phyloP scores from a whole-genome alignment of 2,329 filamentous ascomycete species.

The Claviceps quebecensis region DNA sequence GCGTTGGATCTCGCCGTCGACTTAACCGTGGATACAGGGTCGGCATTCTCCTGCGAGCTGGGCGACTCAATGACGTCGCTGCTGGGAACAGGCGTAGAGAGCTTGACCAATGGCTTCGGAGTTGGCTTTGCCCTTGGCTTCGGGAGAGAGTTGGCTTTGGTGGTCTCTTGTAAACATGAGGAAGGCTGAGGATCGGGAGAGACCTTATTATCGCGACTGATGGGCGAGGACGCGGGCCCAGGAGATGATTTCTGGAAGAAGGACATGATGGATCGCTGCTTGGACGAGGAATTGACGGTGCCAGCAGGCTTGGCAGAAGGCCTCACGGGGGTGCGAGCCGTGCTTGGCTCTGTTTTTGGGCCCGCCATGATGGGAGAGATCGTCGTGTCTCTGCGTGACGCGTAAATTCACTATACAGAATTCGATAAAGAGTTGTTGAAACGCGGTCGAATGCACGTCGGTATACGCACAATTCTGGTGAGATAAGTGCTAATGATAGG shows the following conservation, averaged over 20 bases:
- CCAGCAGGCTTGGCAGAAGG: constrained; percentile 2
- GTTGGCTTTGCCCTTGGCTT: constrained; percentile 20
- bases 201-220: constrained; percentile 20
- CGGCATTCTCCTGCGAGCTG: constrained; percentile 55
- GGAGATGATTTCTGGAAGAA: constrained; percentile 31
- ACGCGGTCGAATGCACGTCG: neutral
- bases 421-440: neutral
- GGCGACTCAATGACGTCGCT: constrained; percentile 58
- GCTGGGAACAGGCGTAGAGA: constrained; percentile 61
- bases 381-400: neutral
- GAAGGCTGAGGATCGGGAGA: constrained; percentile 18
- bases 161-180: constrained; percentile 27
- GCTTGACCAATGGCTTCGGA: constrained; percentile 25
- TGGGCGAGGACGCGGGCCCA: constrained; percentile 17
- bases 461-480: neutral
- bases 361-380: constrained; percentile 4
- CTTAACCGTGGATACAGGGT: constrained; percentile 30
- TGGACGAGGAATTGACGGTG: constrained; percentile 18
- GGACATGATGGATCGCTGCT: constrained; percentile 29
- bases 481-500: neutral
- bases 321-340: constrained; percentile 6
- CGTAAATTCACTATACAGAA: neutral
- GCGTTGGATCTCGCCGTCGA: constrained; percentile 26
- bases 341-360: neutral
- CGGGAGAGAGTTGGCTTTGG: constrained; percentile 26